These are phyloP conservation scores for Metarhizium guizhouense DNA, from an alignment of 2,329 filamentous ascomycete species.

Conservation along the genomic window DNA sequence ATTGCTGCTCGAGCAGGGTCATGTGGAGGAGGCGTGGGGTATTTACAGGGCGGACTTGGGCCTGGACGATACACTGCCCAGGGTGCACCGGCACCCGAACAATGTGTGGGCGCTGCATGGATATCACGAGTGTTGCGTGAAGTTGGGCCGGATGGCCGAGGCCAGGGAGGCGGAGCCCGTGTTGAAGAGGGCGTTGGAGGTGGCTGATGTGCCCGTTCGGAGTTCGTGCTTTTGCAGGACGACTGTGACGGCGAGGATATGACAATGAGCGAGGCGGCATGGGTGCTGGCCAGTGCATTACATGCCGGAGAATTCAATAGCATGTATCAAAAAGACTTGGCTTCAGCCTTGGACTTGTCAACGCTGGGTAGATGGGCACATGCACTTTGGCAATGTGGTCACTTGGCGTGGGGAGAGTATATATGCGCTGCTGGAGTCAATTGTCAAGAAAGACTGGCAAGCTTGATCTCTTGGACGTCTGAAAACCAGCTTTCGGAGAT, in stretches of 20 bases:
- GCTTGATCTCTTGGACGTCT: too few relatives aligned
- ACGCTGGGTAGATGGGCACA: too few relatives aligned
- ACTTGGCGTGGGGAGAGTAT: too few relatives aligned
- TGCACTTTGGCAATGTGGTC: too few relatives aligned
- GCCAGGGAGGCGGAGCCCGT: constrained; percentile 28
- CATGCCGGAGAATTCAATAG: too few relatives aligned
- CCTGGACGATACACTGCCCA: constrained; percentile 47
- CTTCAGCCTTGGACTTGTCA: too few relatives aligned
- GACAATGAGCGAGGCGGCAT: background rate
- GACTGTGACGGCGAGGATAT: constrained; percentile 12
- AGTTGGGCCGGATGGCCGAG: constrained; percentile 32
- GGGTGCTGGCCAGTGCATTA: background rate
- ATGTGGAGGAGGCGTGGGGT: constrained; percentile 42
- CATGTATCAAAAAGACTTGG: too few relatives aligned
- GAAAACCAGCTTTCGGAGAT: too few relatives aligned
- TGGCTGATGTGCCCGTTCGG: constrained; percentile 51
- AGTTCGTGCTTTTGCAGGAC: constrained; percentile 21
- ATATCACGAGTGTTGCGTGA: constrained; percentile 58
- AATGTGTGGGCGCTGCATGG: constrained; percentile 72
- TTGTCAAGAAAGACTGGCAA: too few relatives aligned
- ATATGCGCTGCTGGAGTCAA: too few relatives aligned
- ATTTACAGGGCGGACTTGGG: constrained; percentile 56
- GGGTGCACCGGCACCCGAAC: constrained; percentile 57
- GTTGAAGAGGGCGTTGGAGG: constrained; percentile 40
- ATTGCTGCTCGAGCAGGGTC: constrained; percentile 56